Evolutionary conservation across 2,329 filamentous ascomycete genomes (phyloP).

Genomic region (Fusarium robinianum): DNA sequence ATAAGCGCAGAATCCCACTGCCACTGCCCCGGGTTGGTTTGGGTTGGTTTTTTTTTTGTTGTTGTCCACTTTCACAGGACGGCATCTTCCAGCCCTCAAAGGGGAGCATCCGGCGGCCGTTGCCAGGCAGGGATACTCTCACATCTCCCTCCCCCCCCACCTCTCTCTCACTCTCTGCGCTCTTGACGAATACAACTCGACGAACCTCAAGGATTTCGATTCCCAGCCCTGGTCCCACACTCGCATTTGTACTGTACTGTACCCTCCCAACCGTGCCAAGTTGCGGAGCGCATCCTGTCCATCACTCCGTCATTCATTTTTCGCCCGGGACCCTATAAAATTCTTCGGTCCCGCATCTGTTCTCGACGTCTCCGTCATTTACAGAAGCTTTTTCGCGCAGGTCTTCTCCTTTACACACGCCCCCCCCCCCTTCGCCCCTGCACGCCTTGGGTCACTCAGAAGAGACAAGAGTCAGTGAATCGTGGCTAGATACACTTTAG

Average conservation of each 20-base stretch:
- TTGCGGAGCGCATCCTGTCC: constrained; percentile 34
- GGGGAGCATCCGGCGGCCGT: constrained; percentile 12
- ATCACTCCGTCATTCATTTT: constrained; percentile 39
- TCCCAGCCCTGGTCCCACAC: constrained; percentile 30
- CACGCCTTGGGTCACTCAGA: constrained; percentile 34
- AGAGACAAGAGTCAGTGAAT: constrained; percentile 38
- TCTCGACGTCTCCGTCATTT: constrained; percentile 32
- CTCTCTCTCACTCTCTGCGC: no score
- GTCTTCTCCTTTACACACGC: no score
- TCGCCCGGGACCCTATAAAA: constrained; percentile 38
- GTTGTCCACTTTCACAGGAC: constrained; percentile 20
- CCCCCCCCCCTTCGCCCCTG: constrained; percentile 23
- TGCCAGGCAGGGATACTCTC: constrained; percentile 10
- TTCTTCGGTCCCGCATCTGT: constrained; percentile 39
- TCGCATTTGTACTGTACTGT: constrained; percentile 17
- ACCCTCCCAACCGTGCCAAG: constrained; percentile 21
- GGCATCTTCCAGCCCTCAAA: constrained; percentile 26
- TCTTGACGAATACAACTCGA: no score
- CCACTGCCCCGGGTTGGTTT: constrained; percentile 32
- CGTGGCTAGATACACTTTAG: constrained; percentile 36
- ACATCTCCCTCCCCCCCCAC: constrained; percentile 1
- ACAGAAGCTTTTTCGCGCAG: constrained; percentile 33
- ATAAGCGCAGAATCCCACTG: constrained; percentile 40
- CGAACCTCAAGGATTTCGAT: no score
- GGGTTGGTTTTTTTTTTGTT: no score